phyloP scores from a whole-genome alignment of 2,329 filamentous ascomycete species.

The Microdochium nivale region DNA sequence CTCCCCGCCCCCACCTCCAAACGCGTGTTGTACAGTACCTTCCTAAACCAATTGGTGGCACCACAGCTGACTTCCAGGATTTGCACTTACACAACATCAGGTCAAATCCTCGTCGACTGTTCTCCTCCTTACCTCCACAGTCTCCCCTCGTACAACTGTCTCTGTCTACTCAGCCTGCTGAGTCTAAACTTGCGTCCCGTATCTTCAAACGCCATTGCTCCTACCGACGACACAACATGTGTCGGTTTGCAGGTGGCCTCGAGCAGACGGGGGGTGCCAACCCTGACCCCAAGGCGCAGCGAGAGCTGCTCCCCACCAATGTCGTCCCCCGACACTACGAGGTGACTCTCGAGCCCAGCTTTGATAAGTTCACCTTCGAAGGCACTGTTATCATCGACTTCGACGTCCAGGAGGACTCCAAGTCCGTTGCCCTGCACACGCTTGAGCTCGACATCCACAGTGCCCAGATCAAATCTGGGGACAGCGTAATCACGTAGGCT shows the following conservation, averaged over 20 bases:
- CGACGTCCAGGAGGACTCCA: constrained; percentile 77
- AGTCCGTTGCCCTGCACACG: constrained; percentile 79
- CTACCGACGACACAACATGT: constrained; percentile 65
- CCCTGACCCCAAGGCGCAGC: constrained; percentile 44
- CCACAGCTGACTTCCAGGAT: neutral
- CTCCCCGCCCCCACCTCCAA: neutral
- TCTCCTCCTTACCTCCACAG: neutral
- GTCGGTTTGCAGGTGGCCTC: constrained; percentile 48
- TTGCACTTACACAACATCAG: neutral
- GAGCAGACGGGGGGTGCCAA: constrained; percentile 46
- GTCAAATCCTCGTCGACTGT: neutral
- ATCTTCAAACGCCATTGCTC: constrained; percentile 53
- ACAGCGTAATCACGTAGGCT: constrained; percentile 37
- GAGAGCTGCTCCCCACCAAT: constrained; percentile 84
- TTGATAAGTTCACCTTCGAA: constrained; percentile 79
- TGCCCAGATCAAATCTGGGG: constrained; percentile 57
- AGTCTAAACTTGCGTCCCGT: neutral
- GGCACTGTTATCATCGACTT: constrained; percentile 81
- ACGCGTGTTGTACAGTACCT: no score
- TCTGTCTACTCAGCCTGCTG: neutral
- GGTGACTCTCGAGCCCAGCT: constrained; percentile 83
- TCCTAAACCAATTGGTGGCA: neutral
- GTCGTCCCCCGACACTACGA: constrained; percentile 91
- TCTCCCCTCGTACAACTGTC: no score
- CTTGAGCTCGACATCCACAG: constrained; percentile 77